Evolutionary conservation across 768 basidiomycete species (phyloP).

Genomic region (Auriculariales sp.): DNA sequence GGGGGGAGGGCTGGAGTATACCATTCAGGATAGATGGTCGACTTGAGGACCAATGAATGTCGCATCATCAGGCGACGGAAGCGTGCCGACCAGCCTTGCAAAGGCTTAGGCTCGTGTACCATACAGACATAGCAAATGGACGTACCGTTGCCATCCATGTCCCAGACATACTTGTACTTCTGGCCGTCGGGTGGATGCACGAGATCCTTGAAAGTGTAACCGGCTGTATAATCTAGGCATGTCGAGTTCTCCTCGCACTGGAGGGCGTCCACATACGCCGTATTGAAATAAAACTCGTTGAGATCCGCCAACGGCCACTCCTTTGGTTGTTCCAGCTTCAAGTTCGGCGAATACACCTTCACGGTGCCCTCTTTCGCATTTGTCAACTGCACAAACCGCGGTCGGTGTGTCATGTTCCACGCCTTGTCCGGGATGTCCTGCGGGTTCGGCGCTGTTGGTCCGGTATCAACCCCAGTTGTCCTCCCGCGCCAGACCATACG

Average conservation of each 20-base stretch:
- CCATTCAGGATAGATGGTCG: conserved; percentile 67
- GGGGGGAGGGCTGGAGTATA: too few relatives aligned
- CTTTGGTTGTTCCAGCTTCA: conserved; percentile 20
- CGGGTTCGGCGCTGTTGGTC: too few relatives aligned
- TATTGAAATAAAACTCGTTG: conserved; percentile 44
- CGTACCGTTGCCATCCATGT: conserved; percentile 18
- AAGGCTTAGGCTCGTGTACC: conserved; percentile 6
- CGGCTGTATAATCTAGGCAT: conserved; percentile 29
- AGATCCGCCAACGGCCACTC: conserved; percentile 12
- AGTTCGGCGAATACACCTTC: conserved; percentile 23
- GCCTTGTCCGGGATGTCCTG: conserved; percentile 21
- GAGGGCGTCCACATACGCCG: conserved; percentile 37
- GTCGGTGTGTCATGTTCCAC: conserved; percentile 39
- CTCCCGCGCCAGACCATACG: conserved; percentile 59
- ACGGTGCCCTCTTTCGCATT: conserved; percentile 27
- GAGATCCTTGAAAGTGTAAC: conserved; percentile 33
- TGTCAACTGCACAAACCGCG: conserved; percentile 27
- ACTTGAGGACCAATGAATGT: conserved; percentile 51
- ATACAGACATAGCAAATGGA: background rate
- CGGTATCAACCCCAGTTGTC: conserved; percentile 65
- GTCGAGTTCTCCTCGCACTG: conserved; percentile 19
- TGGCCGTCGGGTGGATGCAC: conserved; percentile 36
- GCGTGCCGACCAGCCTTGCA: conserved; percentile 49
- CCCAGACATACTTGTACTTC: conserved; percentile 44
- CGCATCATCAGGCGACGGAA: conserved; percentile 52